Percentiles rank a stretch among this genome's conserved stretches.
phyloP scores from a whole-genome alignment of 2,329 filamentous ascomycete genomes.

The Epichloe amarillans region DNA sequence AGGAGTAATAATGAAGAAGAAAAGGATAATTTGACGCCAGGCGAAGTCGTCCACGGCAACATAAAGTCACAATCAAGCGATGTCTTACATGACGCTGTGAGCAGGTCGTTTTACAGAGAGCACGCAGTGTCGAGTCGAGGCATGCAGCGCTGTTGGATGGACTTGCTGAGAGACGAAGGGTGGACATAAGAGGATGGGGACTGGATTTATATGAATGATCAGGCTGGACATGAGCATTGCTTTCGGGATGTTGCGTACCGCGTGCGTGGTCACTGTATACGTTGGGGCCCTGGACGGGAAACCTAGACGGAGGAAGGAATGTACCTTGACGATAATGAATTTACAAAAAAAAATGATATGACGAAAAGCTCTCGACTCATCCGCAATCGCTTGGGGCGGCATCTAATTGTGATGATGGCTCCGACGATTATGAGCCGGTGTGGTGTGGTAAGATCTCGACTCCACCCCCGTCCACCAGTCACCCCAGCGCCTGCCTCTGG shows the following conservation, averaged over 20 bases:
- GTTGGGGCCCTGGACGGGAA: background rate
- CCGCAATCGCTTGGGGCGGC: too few species aligned
- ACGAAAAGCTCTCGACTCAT: background rate
- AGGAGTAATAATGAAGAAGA: slow-evolving; percentile 17
- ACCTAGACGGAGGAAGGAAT: background rate
- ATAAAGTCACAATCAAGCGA: slow-evolving; percentile 3
- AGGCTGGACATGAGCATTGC: background rate
- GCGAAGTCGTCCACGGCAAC: slow-evolving; percentile 2
- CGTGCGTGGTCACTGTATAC: background rate
- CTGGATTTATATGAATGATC: background rate
- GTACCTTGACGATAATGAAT: slow-evolving; percentile 5
- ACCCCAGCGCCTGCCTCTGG: too few species aligned
- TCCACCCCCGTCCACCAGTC: background rate
- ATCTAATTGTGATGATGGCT: too few species aligned
- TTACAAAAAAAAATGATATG: background rate
- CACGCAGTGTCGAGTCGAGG: slow-evolving; percentile 1
- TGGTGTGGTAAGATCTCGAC: background rate
- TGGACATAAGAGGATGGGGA: background rate
- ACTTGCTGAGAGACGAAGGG: background rate
- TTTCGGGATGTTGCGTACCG: background rate
- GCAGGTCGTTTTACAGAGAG: background rate
- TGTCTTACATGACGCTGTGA: slow-evolving; percentile 6
- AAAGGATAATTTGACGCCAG: background rate
- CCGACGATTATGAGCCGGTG: too few species aligned
- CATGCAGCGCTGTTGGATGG: background rate